phyloP scores from a whole-genome alignment of 805 yeast genomes.

The Helenozyma rhizophorensis region DNA sequence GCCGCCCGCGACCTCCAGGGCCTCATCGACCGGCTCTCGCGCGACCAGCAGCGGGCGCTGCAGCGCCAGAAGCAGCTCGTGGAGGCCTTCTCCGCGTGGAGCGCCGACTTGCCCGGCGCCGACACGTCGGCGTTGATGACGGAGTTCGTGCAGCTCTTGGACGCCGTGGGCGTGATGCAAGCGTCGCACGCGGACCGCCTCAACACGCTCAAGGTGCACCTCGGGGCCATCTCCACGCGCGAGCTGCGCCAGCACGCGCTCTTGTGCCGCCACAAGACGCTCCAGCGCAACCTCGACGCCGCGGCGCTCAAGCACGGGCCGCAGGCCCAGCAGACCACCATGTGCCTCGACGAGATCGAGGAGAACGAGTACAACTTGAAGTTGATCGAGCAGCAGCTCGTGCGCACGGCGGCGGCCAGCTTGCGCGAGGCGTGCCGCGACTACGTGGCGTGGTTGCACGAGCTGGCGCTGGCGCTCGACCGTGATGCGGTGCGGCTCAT shows the following conservation, averaged over 20 bases:
- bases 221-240: slow-evolving; percentile 45
- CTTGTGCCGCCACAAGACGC: slow-evolving; percentile 30
- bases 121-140: slow-evolving; percentile 10
- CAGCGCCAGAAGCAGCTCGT: slow-evolving; percentile 10
- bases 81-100: slow-evolving; percentile 12
- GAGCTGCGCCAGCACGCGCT: slow-evolving; percentile 45
- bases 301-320: slow-evolving; percentile 42
- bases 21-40: slow-evolving; percentile 25
- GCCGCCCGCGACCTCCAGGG: slow-evolving; percentile 13
- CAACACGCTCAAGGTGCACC: slow-evolving; percentile 39
- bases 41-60: slow-evolving; percentile 30
- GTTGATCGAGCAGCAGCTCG: slow-evolving; percentile 49
- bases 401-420: slow-evolving; percentile 42
- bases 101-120: slow-evolving; percentile 11
- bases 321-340: slow-evolving; percentile 37
- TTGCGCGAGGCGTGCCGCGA: slow-evolving; percentile 44
- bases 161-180: slow-evolving; percentile 10
- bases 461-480: slow-evolving; percentile 2
- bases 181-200: slow-evolving; percentile 39
- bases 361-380: slow-evolving; percentile 47
- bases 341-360: slow-evolving; percentile 49
- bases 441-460: slow-evolving; percentile 32
- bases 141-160: slow-evolving; percentile 11
- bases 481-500: too few relatives aligned
- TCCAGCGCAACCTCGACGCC: slow-evolving; percentile 35